Conservation (phyloP, 1,284 basidiomycete genomes). For the Malassezia pachydermatis region DNA sequence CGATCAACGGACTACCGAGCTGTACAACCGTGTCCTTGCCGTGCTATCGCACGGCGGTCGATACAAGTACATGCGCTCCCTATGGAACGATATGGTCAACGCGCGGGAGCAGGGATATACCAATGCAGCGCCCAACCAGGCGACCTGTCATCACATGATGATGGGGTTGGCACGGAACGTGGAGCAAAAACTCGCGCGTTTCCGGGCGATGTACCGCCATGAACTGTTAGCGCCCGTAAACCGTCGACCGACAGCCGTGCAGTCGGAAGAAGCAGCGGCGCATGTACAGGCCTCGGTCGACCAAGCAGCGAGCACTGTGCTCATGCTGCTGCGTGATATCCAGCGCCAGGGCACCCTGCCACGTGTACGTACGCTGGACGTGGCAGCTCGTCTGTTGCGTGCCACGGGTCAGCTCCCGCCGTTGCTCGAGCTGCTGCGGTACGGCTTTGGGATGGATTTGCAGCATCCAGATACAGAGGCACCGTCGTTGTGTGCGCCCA, state of each 20-base stretch:
- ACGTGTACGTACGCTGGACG: slow-evolving; percentile 30
- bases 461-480: slow-evolving; percentile 22
- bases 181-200: slow-evolving; percentile 20
- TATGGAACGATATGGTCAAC: slow-evolving; percentile 31
- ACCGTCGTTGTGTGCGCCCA: slow-evolving; percentile 13
- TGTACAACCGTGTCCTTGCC: slow-evolving; percentile 33
- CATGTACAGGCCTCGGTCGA: slow-evolving; percentile 25
- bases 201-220: slow-evolving; percentile 6
- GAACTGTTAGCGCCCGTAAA: slow-evolving; percentile 12
- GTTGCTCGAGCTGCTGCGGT: slow-evolving; percentile 27
- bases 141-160: slow-evolving; percentile 35
- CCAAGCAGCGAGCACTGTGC: slow-evolving; percentile 25
- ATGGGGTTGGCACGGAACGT: slow-evolving; percentile 31
- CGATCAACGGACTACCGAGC: neutral
- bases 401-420: slow-evolving; percentile 34
- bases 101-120: slow-evolving; percentile 1
- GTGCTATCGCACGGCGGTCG: slow-evolving; percentile 29
- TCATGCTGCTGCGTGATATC: slow-evolving; percentile 31
- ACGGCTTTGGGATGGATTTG: slow-evolving; percentile 38
- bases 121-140: slow-evolving; percentile 17
- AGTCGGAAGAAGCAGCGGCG: slow-evolving; percentile 16
- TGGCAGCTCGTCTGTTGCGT: slow-evolving; percentile 31
- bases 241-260: slow-evolving; percentile 20
- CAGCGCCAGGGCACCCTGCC: slow-evolving; percentile 24
- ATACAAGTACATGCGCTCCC: slow-evolving; percentile 26